Base-by-base conservation (phyloP, 1,139 yeast genomes). In the Candida pseudoviswanathii region DNA sequence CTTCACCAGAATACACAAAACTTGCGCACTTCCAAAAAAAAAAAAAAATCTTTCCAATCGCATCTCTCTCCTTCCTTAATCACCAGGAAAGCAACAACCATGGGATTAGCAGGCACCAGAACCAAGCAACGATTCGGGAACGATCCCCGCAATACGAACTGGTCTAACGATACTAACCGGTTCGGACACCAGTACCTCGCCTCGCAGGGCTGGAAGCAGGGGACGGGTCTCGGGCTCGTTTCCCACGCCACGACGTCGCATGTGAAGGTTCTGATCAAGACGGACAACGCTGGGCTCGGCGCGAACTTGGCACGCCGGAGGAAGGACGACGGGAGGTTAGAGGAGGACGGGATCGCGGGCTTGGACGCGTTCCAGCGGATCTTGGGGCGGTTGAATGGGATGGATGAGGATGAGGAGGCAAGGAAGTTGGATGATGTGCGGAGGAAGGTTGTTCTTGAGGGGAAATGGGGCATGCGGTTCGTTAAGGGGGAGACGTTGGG, bases 61-160 rank as follows among this genome's bases (percentile, higher is more conserved):
- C 42, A 39, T 42, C 44, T 25, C 36, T 39, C 8, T 36, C 26
- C 25, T 8, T 34, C 2, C 38, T 34, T 11, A 33, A 34, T 11
- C 25, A 30, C 42, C 29, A 39, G 4, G 8, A 2, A 11, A 27
- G 8, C 24, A 21, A 40, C 6, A 30, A 32, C n/a, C 2, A 85
- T 89, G 96, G 99, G 99, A 47, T 80, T 94, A 57, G 96, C 98
- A 39, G 98, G 91, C 5, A 79, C 85, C 2, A 87, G 84, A 64
- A 83, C 80, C 25, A 90, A 88, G 62, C 96, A 89, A 61, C 81
- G 95, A 61, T 88, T 92, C 66, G 97, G 98, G 11, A 70, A 78
- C 44, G 99, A 94, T 69, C 99, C 99, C 16, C 77, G 98, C 61
- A 94, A 94, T 62, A 91, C 97, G 3, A 81, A 84, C 57, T 94